phyloP scores from a whole-genome alignment of 345 rosid species.

The Rhizophora apiculata region DNA sequence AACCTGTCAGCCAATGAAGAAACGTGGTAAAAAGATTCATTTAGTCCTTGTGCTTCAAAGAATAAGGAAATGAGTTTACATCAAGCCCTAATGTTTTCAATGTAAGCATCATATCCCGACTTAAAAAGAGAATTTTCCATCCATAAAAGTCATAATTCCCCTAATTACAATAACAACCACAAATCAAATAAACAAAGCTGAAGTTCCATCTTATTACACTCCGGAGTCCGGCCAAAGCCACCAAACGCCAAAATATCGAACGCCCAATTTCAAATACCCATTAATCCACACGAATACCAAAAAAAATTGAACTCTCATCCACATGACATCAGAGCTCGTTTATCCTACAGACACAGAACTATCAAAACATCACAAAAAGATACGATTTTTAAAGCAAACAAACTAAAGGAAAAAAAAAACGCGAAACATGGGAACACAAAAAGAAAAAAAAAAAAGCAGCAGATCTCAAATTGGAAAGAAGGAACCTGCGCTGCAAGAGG shows the following conservation, averaged over 20 bases:
- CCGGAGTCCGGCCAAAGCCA: not conserved
- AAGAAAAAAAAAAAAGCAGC: not conserved
- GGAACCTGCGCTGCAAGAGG: slow-evolving; percentile 82
- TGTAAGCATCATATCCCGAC: not conserved
- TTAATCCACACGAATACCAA: too few relatives aligned
- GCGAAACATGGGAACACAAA: not conserved
- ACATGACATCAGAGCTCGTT: too few relatives aligned
- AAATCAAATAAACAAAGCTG: not conserved
- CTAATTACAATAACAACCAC: not conserved
- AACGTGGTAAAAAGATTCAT: too few relatives aligned
- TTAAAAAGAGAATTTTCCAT: not conserved
- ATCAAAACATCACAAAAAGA: too few relatives aligned
- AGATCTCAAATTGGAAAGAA: slow-evolving; percentile 16
- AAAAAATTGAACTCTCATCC: too few relatives aligned
- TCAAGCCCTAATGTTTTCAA: not conserved
- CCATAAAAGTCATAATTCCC: not conserved
- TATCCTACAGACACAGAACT: too few relatives aligned
- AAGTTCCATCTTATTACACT: not conserved
- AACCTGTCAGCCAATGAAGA: too few relatives aligned
- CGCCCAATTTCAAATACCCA: not conserved
- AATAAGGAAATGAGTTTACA: too few relatives aligned
- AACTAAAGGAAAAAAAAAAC: not conserved
- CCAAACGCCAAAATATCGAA: not conserved
- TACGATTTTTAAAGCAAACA: not conserved
- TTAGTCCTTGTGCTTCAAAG: too few relatives aligned